These are phyloP conservation scores for Lichtheimia ornata DNA, from an alignment of 371 early-diverging fungal species.

Conservation along the genomic window DNA sequence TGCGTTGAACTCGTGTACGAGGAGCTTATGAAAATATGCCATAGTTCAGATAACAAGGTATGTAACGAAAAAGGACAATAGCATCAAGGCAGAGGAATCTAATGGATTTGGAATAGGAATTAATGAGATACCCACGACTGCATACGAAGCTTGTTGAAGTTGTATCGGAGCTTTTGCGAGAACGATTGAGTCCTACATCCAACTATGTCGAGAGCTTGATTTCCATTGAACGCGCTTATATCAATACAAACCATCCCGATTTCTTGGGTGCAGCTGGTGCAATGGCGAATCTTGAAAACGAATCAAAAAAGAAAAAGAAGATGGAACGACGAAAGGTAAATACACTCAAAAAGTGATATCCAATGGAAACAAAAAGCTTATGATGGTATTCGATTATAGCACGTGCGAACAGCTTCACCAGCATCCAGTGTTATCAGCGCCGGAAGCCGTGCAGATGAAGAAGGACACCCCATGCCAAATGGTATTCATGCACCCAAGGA, in stretches of 20 bases:
- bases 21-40: constrained; percentile 87
- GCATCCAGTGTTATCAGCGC: constrained; percentile 17
- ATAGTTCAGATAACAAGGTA: constrained; percentile 78
- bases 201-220: constrained; percentile 85
- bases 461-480: constrained; percentile 9
- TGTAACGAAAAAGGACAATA: too few relatives aligned
- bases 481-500: constrained; percentile 14
- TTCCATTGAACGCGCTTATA: constrained; percentile 88
- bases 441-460: constrained; percentile 12
- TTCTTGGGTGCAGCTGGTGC: constrained; percentile 88
- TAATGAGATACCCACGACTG: constrained; percentile 82
- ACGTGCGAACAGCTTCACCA: constrained; percentile 12
- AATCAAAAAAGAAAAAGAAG: constrained; percentile 56
- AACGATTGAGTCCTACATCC: constrained; percentile 76
- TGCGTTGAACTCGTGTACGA: constrained; percentile 89
- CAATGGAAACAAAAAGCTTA: not conserved
- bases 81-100: not conserved
- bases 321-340: constrained; percentile 24
- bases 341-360: not conserved
- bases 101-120: constrained; percentile 43
- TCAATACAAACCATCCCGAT: constrained; percentile 94
- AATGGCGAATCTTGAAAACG: constrained; percentile 61
- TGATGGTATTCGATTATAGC: not conserved
- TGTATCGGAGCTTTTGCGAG: constrained; percentile 79
- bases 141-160: constrained; percentile 82